Conservation (phyloP, 2,329 filamentous ascomycete species). For the Talaromyces funiculosus region DNA sequence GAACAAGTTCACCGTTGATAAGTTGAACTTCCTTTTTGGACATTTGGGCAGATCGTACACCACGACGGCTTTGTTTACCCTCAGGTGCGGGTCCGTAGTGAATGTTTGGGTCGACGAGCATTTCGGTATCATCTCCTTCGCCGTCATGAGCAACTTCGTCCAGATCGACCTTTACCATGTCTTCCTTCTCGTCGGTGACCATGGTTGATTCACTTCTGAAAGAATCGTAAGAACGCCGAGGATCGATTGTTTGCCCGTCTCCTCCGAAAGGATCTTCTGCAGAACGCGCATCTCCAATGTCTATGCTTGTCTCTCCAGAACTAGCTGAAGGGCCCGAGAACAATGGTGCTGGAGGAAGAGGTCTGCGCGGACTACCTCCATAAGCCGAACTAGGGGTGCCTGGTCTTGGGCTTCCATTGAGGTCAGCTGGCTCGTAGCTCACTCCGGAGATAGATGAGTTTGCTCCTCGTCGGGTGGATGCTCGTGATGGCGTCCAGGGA, state of each 20-base stretch:
- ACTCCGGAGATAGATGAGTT: conserved; percentile 48
- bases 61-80: conserved; percentile 79
- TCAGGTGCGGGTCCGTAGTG: conserved; percentile 84
- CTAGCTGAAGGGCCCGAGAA: conserved; percentile 58
- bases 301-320: conserved; percentile 38
- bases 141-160: conserved; percentile 38
- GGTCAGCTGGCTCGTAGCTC: conserved; percentile 76
- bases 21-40: conserved; percentile 89
- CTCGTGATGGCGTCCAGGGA: conserved; percentile 52
- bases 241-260: conserved; percentile 33
- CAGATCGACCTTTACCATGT: conserved; percentile 38
- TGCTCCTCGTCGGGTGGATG: conserved; percentile 48
- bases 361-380: conserved; percentile 77
- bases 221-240: conserved; percentile 59
- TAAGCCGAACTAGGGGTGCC: conserved; percentile 88
- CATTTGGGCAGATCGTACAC: conserved; percentile 81
- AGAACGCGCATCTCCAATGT: conserved; percentile 56
- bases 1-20: conserved; percentile 93
- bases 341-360: conserved; percentile 80
- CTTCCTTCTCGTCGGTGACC: conserved; percentile 50
- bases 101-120: conserved; percentile 56
- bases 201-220: conserved; percentile 56
- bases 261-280: conserved; percentile 70
- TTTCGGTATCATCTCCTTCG: conserved; percentile 48
- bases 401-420: conserved; percentile 84